phyloP scores from a whole-genome alignment of 2,329 filamentous ascomycete genomes.

The Fusarium succisae region DNA sequence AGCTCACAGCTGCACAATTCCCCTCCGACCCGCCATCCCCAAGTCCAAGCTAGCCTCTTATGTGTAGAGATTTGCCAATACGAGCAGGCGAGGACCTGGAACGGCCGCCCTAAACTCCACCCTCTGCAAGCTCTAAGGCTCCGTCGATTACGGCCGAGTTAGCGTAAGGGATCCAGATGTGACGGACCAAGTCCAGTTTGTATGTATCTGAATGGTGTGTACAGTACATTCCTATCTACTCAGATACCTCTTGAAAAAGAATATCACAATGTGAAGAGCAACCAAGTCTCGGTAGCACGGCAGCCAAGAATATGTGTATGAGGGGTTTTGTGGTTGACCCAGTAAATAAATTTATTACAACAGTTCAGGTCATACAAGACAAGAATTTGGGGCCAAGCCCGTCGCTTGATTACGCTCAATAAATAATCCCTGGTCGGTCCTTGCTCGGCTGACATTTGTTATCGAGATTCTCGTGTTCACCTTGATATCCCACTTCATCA shows the following conservation, averaged over 20 bases:
- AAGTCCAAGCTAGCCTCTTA: neutral
- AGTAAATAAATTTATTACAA: neutral
- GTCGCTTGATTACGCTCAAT: neutral
- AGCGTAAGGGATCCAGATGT: neutral
- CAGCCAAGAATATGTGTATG: neutral
- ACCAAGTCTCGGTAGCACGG: neutral
- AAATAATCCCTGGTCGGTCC: neutral
- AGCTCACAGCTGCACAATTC: neutral
- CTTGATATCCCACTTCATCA: neutral
- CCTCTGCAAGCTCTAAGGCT: neutral
- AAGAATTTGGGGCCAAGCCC: neutral
- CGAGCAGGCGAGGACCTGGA: constrained; percentile 21
- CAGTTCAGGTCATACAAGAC: neutral
- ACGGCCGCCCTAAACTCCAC: constrained; percentile 19
- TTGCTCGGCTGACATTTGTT: neutral
- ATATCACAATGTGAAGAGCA: neutral
- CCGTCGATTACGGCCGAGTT: constrained; percentile 13
- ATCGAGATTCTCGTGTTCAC: neutral
- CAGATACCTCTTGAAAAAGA: neutral
- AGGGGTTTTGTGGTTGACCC: neutral
- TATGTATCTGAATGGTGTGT: neutral
- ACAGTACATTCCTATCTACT: neutral
- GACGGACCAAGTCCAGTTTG: constrained; percentile 21
- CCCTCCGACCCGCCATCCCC: constrained; percentile 6
- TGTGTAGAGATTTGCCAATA: constrained; percentile 31